Conservation (phyloP, 208 protist genomes). For the Trypanosoma conorhini region DNA sequence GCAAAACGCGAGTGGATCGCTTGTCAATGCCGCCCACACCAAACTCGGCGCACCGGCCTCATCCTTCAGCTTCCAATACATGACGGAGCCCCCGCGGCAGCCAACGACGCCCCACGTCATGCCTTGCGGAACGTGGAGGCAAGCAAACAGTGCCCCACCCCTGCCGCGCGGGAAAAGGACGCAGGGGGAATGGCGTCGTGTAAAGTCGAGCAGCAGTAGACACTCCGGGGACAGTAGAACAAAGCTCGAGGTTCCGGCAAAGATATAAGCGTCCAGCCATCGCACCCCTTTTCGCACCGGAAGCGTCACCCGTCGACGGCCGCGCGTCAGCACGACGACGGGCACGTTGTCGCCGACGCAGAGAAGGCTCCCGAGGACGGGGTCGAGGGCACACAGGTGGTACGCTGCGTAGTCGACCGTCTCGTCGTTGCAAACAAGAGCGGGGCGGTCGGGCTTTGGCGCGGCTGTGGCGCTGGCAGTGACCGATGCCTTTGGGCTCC, state of each 20-base stretch:
- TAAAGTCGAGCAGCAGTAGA: conserved; percentile 75
- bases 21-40: conserved; percentile 51
- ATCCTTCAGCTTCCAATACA: conserved; percentile 68
- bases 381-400: conserved; percentile 77
- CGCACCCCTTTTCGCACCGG: conserved; percentile 49
- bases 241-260: conserved; percentile 76
- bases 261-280: conserved; percentile 76
- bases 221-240: conserved; percentile 70
- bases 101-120: conserved; percentile 74
- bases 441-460: background rate
- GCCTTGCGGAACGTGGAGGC: conserved; percentile 71
- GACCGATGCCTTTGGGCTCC: conserved; percentile 4
- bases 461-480: background rate
- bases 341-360: conserved; percentile 74
- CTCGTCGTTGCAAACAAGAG: conserved; percentile 18
- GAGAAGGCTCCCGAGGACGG: conserved; percentile 67
- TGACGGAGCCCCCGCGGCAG: conserved; percentile 56
- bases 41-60: conserved; percentile 12
- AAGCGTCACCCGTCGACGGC: conserved; percentile 56
- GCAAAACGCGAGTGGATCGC: conserved; percentile 58
- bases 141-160: conserved; percentile 42
- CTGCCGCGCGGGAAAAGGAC: conserved; percentile 12
- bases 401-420: conserved; percentile 37
- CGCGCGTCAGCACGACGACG: conserved; percentile 63
- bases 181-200: conserved; percentile 29